Percentiles rank a stretch among this genome's conserved stretches.
Evolutionary conservation across 495 filamentous ascomycete species (phyloP).

Genomic region (Filosporella fistucella): DNA sequence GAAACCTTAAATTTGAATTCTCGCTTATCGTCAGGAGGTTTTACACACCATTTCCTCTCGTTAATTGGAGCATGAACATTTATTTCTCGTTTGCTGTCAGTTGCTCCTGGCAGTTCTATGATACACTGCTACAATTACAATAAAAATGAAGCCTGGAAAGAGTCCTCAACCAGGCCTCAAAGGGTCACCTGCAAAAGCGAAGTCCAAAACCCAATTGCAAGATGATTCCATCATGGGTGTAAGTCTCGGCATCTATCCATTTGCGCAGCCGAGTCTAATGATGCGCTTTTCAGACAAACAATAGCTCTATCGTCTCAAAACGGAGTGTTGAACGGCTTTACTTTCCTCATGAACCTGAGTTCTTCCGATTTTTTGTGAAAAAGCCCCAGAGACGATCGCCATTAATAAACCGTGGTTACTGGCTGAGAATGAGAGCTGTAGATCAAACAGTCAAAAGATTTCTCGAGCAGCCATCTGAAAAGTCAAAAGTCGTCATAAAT

Average conservation of each 20-base stretch:
- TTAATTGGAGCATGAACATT: no score
- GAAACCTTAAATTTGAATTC: no score
- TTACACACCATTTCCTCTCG: no score
- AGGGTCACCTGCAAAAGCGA: no score
- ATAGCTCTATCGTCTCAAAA: constrained; percentile 85
- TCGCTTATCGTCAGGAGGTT: no score
- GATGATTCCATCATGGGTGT: constrained; percentile 71
- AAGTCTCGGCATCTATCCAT: constrained; percentile 25
- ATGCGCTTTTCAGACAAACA: constrained; percentile 80
- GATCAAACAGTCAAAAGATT: constrained; percentile 69
- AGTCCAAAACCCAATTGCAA: constrained; percentile 31
- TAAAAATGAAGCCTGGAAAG: no score
- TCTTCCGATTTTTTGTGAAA: constrained; percentile 81
- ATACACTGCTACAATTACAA: no score
- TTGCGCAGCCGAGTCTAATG: no score
- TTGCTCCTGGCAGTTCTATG: no score
- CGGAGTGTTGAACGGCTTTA: constrained; percentile 84
- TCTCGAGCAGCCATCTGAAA: constrained; percentile 50
- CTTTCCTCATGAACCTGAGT: constrained; percentile 65
- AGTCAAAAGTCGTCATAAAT: constrained; percentile 74
- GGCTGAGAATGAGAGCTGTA: constrained; percentile 78
- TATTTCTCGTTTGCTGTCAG: no score
- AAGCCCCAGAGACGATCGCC: constrained; percentile 77
- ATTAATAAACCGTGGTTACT: constrained; percentile 67
- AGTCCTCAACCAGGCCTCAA: no score